These are phyloP conservation scores for Yamadazyma philogaea DNA, from an alignment of 805 yeast species.

Conservation along the genomic window DNA sequence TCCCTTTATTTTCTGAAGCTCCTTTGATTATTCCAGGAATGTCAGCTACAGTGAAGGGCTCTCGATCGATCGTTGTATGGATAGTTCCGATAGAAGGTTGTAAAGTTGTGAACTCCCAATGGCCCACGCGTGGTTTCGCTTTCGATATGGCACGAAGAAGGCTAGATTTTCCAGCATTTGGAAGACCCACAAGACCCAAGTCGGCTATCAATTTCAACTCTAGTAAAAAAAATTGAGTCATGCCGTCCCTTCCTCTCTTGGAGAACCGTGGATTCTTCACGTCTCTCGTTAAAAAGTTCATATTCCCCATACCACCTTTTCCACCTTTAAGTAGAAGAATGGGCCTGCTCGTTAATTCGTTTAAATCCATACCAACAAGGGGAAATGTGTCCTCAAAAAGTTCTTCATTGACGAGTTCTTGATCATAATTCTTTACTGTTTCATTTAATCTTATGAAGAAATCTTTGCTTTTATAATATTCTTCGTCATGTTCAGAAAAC, in stretches of 20 bases:
- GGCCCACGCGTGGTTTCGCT: constrained; percentile 90
- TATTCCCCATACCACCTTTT: constrained; percentile 91
- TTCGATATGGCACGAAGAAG: constrained; percentile 79
- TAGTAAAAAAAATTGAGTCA: constrained; percentile 65
- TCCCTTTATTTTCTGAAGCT: constrained; percentile 79
- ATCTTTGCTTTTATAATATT: constrained; percentile 60
- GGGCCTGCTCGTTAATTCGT: constrained; percentile 61
- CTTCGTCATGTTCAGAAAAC: constrained; percentile 74
- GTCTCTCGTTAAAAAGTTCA: constrained; percentile 83
- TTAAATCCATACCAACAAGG: constrained; percentile 72
- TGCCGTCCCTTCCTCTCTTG: constrained; percentile 70
- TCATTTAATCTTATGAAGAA: constrained; percentile 65
- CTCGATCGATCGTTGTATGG: constrained; percentile 56
- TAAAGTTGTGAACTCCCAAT: constrained; percentile 94
- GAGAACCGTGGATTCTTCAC: constrained; percentile 90
- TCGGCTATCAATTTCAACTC: constrained; percentile 91
- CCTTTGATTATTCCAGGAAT: constrained; percentile 95
- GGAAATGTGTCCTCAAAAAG: constrained; percentile 68
- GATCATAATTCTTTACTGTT: constrained; percentile 64
- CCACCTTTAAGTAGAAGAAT: constrained; percentile 78
- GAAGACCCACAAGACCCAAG: constrained; percentile 89
- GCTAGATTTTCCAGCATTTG: constrained; percentile 96
- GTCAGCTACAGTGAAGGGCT: constrained; percentile 89
- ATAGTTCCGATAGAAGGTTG: constrained; percentile 93
- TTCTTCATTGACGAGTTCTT: constrained; percentile 56